Evolutionary conservation across 2,329 filamentous ascomycete species (phyloP), one percentile per base, ranked within the genome.

Genomic region (Ceratocystis cubensis): DNA sequence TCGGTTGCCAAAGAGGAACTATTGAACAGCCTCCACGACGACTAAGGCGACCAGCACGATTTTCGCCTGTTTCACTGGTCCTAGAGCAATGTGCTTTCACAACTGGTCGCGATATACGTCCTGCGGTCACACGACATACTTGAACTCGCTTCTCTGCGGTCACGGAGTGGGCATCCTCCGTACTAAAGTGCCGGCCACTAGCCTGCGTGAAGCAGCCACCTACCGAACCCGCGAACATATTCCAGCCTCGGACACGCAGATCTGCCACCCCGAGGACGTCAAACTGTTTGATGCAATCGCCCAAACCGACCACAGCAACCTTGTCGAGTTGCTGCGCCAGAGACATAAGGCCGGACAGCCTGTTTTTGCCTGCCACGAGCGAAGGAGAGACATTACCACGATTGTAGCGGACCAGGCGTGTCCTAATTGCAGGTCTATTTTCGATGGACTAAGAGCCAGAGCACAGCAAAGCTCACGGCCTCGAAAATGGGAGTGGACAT

Each of bases 291-390:
- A 48, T 3, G 25, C 61, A 5, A 45, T 63, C 15, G 37, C 30
- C 41, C 61, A 46, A 3, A 48, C 41, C 8, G 61, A 63, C 17
- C 7, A 30, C 15, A n/a, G 30, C 8, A 25, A 17, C 13, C 22
- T 63, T n/a, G 75, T 84, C 4, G 79, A 83, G 71, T 66, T 30
- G 20, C 61, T 67, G 20, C 70, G 69, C 57, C 80, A 84, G 69
- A 80, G 78, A 0, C 71, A 68, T 2, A 73, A 77, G 61, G 81
- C 81, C 0, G 70, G 65, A 48, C 68, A 70, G 6, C 73, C 70
- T 7, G 80, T 79, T 1, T 78, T 79, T 50, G 65, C 61, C 44
- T 63, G 61, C 45, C 41, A 45, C 41, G 41, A 63, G 25, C 33
- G 45, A 6, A 48, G 44, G 41, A 22, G 61, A 10, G 61, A 63